Base-by-base conservation (phyloP, 2,329 filamentous ascomycete genomes). In the Diaporthe ilicicola region DNA sequence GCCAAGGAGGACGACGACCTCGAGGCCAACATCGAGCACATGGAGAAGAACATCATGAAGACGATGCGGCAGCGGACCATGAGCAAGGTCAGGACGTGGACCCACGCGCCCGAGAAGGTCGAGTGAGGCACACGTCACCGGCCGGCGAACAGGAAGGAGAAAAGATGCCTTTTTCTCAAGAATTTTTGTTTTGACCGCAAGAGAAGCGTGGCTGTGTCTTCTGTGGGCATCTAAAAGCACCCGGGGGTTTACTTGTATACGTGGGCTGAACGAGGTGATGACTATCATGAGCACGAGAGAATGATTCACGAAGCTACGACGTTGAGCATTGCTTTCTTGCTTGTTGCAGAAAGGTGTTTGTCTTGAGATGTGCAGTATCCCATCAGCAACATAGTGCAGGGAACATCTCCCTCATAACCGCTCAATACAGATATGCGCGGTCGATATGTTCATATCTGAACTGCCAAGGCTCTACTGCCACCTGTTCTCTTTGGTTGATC, bases 41-140 rank as follows among this genome's bases (percentile, higher is more conserved):
- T 90, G 85, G 88, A 90, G 78, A 83, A 80, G 72, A 84, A 88
- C 55, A 89, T 90, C 74, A 86, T 90, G 82, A 83, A 83, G 66
- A 82, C 85, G 65, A 83, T 90, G 81, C 82, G 88, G 29, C 85
- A 87, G 80, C 83, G 85, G 76, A 89, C 88, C 3, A 84, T 89
- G 84, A 87, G 83, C 73, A 89, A 87, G 79, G 83, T 84, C 29
- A 81, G 84, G 65, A 89, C 87, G 9, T 90, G 86, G 84, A 86
- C 84, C 15, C 74, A 75, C 59, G 56, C 59, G 48, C 65, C 72
- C 9, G 70, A 73, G 39, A 73, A 71, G 67, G 72, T 73, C 7
- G 71, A 73, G 9, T 71, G 46, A 67, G 53, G 13, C 37, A 39
- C 37, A 39, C 37, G 7, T 13, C 5, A 39, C 37, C 37, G 37